phyloP scores from a whole-genome alignment of 176 grass and related monocot genomes.

The Otatea glauca region DNA sequence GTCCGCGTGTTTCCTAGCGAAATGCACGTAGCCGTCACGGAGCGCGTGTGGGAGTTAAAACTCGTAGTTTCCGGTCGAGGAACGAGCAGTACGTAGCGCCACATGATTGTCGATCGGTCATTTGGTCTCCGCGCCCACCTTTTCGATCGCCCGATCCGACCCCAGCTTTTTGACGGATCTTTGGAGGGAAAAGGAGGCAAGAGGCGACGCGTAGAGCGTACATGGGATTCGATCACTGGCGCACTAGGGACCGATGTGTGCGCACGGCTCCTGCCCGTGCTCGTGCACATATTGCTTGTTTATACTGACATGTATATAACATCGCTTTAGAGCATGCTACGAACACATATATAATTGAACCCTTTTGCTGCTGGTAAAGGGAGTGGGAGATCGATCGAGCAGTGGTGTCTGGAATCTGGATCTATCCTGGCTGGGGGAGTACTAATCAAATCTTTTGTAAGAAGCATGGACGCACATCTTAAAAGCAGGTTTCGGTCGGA shows the following conservation, averaged over 20 bases:
- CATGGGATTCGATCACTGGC: slow-evolving; percentile 25
- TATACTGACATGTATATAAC: slow-evolving; percentile 24
- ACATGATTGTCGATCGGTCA: slow-evolving; percentile 11
- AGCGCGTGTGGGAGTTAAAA: neutral
- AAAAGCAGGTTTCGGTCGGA: too few species aligned
- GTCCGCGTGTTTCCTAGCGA: neutral
- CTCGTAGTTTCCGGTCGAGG: neutral
- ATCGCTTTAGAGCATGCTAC: slow-evolving; percentile 22
- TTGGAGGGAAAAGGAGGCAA: neutral
- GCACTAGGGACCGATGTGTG: slow-evolving; percentile 34
- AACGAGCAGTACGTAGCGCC: neutral
- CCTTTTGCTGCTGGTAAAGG: neutral
- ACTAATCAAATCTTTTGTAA: neutral
- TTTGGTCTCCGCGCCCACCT: neutral
- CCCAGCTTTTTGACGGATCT: slow-evolving; percentile 49
- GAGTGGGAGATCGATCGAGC: neutral
- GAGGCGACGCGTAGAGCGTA: slow-evolving; percentile 5
- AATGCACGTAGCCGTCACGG: slow-evolving; percentile 13
- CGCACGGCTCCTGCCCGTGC: slow-evolving; percentile 8
- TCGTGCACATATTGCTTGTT: slow-evolving; percentile 32
- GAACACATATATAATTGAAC: slow-evolving; percentile 14
- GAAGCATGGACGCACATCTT: neutral
- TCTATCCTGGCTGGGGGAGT: neutral
- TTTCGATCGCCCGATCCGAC: slow-evolving; percentile 11
- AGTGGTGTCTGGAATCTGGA: slow-evolving; percentile 27